A percentile compares a stretch with the other conserved stretches of the same genome.
Evolutionary conservation across 352 stramenopile species (phyloP).

Genomic region (Peronospora destructor): DNA sequence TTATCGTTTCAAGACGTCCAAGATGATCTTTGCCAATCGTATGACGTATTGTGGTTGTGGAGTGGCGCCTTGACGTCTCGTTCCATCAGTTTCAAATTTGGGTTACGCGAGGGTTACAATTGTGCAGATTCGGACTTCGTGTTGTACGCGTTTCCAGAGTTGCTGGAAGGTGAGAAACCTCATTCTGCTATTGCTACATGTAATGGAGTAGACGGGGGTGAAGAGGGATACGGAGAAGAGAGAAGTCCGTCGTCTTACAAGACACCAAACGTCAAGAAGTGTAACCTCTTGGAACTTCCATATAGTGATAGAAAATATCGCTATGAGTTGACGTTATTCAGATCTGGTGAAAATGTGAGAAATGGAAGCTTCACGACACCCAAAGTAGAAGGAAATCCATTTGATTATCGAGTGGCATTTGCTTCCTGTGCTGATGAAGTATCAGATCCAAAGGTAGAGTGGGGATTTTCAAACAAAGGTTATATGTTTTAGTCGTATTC

Average conservation of each 20-base stretch:
- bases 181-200: constrained; percentile 43
- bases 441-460: constrained; percentile 50
- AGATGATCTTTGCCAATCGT: constrained; percentile 22
- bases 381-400: constrained; percentile 31
- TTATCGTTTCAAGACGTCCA: not conserved
- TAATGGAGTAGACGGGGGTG: constrained; percentile 24
- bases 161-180: constrained; percentile 34
- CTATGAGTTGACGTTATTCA: constrained; percentile 50
- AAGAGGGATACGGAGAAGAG: constrained; percentile 21
- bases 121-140: constrained; percentile 49
- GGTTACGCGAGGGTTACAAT: constrained; percentile 43
- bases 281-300: constrained; percentile 39
- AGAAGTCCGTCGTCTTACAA: constrained; percentile 24
- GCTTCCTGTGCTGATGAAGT: constrained; percentile 77
- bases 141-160: constrained; percentile 47
- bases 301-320: constrained; percentile 45
- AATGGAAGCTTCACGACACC: constrained; percentile 50
- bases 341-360: constrained; percentile 27
- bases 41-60: constrained; percentile 67
- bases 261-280: constrained; percentile 36
- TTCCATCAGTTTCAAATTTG: constrained; percentile 66
- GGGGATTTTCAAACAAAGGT: not conserved
- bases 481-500: constrained; percentile 7
- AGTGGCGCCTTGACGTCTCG: constrained; percentile 57
- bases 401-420: constrained; percentile 70